Base-by-base conservation (phyloP, 805 yeast genomes). In the Komagataella populi region DNA sequence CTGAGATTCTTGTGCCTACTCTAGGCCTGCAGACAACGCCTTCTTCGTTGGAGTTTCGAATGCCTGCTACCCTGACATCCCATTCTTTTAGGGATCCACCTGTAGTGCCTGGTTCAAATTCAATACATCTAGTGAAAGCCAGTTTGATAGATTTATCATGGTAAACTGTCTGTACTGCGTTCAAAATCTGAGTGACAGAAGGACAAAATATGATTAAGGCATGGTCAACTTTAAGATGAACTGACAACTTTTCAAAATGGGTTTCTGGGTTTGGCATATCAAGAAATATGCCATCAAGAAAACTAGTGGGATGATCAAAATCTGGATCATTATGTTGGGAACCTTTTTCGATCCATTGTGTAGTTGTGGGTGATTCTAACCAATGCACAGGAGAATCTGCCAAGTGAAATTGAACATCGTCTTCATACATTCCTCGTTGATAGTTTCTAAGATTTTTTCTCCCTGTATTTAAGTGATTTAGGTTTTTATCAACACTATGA, bases 21-120 rank as follows among this genome's bases (percentile, higher is more conserved):
- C 69, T 71, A 3, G 81, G 81, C 55, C 80, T 63, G 49, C 77
- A 74, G 4, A 74, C 76, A 52, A 67, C 59, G 1, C 69, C 77
- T 4, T 60, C 57, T 44, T 68, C 67, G 2, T 71, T 71, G 1
- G 70, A 67, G 3, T 69, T 66, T 58, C 70, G 66, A n/a, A 72
- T 65, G 2, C 57, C 52, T 1, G 76, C 59, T 44, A 60, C 60
- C 48, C 78, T 60, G 1, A 74, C 62, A 54, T 76, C 79, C 81
- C 81, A 76, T 48, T 72, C 77, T 54, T 73, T 69, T 52, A 76
- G 57, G 0, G 78, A 78, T 20, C 78, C 79, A 1, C 78, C 77
- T 7, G 23, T 8, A 39, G 70, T 72, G 5, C 80, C 78, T 12
- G 74, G 72, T 48, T 65, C 56, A 16, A 76, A 52, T 55, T 75